Evolutionary conservation across 2,329 filamentous ascomycete genomes (phyloP).

Genomic region (Pseudocercospora pini-densiflorae): DNA sequence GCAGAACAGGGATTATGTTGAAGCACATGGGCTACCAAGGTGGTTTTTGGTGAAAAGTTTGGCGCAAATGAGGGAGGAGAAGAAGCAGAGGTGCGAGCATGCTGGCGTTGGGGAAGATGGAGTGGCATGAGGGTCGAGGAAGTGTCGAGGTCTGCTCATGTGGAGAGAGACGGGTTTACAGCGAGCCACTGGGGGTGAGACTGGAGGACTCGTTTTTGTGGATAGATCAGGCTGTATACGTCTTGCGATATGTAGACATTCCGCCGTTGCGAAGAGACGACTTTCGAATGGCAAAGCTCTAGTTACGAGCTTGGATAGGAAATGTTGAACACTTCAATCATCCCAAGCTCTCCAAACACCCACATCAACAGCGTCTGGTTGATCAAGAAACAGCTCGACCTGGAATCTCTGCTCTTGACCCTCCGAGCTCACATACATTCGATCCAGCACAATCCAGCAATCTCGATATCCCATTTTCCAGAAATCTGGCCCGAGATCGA

Average conservation of each 20-base stretch:
- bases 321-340: conserved; percentile 32
- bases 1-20: no score
- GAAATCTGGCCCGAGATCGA: conserved; percentile 71
- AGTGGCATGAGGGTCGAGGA: no score
- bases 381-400: conserved; percentile 54
- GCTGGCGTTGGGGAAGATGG: no score
- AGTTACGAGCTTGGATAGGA: no score
- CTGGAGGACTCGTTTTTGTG: no score
- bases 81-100: no score
- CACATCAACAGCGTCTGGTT: conserved; percentile 47
- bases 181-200: no score
- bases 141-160: no score
- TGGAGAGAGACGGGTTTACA: no score
- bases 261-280: background rate
- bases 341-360: conserved; percentile 54
- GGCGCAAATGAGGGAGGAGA: no score
- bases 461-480: conserved; percentile 52
- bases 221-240: background rate
- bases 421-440: conserved; percentile 65
- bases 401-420: conserved; percentile 55
- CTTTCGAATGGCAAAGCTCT: background rate
- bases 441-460: conserved; percentile 81
- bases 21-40: no score
- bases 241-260: background rate
- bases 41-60: no score